phyloP scores from a whole-genome alignment of 1,284 basidiomycete species.

The Pseudozyma sp. region DNA sequence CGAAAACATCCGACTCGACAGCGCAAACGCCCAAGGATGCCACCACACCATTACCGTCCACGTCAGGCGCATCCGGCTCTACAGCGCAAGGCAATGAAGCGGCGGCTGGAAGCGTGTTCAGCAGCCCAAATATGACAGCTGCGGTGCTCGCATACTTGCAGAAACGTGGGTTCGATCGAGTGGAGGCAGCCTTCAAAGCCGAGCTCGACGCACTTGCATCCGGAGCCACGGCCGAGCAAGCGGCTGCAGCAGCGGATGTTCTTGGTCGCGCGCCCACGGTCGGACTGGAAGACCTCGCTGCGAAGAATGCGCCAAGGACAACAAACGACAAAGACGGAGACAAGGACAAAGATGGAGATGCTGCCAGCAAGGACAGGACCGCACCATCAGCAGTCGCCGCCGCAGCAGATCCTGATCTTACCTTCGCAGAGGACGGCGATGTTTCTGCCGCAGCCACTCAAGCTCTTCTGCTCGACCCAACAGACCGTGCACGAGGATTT shows the following conservation, averaged over 20 bases:
- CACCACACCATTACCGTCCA: constrained; percentile 16
- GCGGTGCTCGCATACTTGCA: constrained; percentile 75
- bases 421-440: constrained; percentile 44
- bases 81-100: constrained; percentile 25
- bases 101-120: constrained; percentile 34
- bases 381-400: not conserved
- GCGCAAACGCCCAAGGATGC: constrained; percentile 33
- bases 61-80: constrained; percentile 13
- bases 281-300: constrained; percentile 72
- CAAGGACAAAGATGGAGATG: constrained; percentile 36
- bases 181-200: constrained; percentile 80
- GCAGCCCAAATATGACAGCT: constrained; percentile 47
- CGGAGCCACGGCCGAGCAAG: constrained; percentile 46
- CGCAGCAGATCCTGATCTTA: constrained; percentile 27
- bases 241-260: constrained; percentile 48
- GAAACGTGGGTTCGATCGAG: constrained; percentile 80
- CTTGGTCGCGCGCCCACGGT: constrained; percentile 73
- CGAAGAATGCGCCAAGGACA: constrained; percentile 63
- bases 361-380: constrained; percentile 16
- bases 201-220: constrained; percentile 73
- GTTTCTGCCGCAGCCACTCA: constrained; percentile 75
- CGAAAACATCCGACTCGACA: constrained; percentile 21
- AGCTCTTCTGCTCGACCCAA: constrained; percentile 83
- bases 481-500: constrained; percentile 88
- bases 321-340: constrained; percentile 62